These are phyloP conservation scores for Epichloe baconii DNA, from an alignment of 2,329 filamentous ascomycete genomes.

Conservation along the genomic window DNA sequence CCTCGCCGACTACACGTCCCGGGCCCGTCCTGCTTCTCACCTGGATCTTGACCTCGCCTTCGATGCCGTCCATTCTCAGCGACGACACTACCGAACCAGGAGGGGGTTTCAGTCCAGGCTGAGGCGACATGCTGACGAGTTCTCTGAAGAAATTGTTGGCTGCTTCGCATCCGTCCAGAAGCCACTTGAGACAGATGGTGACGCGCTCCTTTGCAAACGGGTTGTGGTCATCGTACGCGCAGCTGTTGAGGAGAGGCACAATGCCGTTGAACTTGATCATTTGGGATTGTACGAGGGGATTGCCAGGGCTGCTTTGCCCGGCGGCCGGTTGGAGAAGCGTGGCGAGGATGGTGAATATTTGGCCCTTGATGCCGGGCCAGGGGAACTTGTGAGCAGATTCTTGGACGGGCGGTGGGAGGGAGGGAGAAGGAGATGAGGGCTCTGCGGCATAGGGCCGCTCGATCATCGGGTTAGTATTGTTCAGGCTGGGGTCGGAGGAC, in stretches of 20 bases:
- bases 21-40: conserved; percentile 25
- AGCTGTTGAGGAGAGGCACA: conserved; percentile 78
- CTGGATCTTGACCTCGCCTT: conserved; percentile 43
- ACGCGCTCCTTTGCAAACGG: conserved; percentile 88
- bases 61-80: conserved; percentile 41
- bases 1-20: conserved; percentile 1
- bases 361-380: conserved; percentile 71
- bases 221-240: conserved; percentile 83
- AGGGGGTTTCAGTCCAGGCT: conserved; percentile 23
- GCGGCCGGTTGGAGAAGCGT: conserved; percentile 76
- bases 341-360: conserved; percentile 81
- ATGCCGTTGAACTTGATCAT: conserved; percentile 77
- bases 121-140: conserved; percentile 35
- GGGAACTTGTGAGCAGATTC: conserved; percentile 51
- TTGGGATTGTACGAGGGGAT: conserved; percentile 71
- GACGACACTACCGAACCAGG: conserved; percentile 26
- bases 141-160: conserved; percentile 60
- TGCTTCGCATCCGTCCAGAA: conserved; percentile 60
- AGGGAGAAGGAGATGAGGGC: conserved; percentile 20
- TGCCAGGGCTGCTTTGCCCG: conserved; percentile 45
- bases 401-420: conserved; percentile 36
- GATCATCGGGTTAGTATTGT: conserved; percentile 26
- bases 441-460: conserved; percentile 48
- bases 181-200: conserved; percentile 76
- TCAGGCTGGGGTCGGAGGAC: conserved; percentile 18